phyloP scores from a whole-genome alignment of 805 yeast species.

The Wickerhamomyces ciferrii region DNA sequence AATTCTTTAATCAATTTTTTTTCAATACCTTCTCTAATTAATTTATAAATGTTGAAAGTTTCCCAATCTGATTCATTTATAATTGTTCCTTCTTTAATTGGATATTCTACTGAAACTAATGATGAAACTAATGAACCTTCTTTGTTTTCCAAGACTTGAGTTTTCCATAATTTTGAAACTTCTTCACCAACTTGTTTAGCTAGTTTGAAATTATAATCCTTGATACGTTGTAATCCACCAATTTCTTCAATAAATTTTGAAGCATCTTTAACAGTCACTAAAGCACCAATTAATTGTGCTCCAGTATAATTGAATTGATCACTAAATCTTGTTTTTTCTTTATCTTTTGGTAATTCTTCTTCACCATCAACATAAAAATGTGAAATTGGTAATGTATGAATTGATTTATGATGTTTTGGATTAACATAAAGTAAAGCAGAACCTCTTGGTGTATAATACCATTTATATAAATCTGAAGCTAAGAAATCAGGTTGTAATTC shows the following conservation, averaged over 20 bases:
- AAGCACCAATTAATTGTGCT: constrained; percentile 41
- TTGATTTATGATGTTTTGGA: constrained; percentile 38
- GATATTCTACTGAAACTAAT: constrained; percentile 39
- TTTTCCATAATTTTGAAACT: constrained; percentile 35
- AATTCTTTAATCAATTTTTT: constrained; percentile 21
- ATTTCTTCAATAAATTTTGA: constrained; percentile 43
- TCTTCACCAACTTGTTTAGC: constrained; percentile 37
- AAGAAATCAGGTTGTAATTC: constrained; percentile 52
- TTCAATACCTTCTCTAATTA: constrained; percentile 16
- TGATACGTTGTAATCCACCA: constrained; percentile 53
- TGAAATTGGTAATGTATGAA: constrained; percentile 58
- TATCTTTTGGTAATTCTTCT: constrained; percentile 18
- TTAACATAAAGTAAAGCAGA: constrained; percentile 56
- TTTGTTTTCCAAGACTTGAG: constrained; percentile 30
- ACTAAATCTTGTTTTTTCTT: constrained; percentile 8
- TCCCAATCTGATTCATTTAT: constrained; percentile 13
- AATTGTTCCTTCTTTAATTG: constrained; percentile 20
- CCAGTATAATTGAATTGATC: constrained; percentile 48
- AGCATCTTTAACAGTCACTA: constrained; percentile 40
- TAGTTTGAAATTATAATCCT: constrained; percentile 39
- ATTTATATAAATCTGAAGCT: constrained; percentile 62
- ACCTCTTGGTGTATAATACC: constrained; percentile 57
- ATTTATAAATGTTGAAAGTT: constrained; percentile 9
- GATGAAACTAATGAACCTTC: constrained; percentile 31
- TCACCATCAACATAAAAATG: constrained; percentile 35